Evolutionary conservation across 2,329 filamentous ascomycete species (phyloP).

Genomic region (Ophiocordyceps sinensis): DNA sequence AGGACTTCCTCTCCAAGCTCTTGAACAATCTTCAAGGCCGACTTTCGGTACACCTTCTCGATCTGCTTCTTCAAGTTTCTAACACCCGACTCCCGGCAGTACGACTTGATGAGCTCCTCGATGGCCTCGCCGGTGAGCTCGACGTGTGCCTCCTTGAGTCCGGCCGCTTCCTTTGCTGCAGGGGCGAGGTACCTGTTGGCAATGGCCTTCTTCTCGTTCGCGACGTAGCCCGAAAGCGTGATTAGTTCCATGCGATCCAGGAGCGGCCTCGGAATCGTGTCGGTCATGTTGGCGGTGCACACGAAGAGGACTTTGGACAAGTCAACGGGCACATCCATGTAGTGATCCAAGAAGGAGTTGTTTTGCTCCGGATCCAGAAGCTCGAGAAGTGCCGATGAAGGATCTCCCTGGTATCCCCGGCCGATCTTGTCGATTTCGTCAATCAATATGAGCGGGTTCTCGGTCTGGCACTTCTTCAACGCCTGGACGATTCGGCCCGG

Average conservation of each 20-base stretch:
- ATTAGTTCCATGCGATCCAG: constrained; percentile 98
- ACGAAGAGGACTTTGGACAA: constrained; percentile 96
- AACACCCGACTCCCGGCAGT: constrained; percentile 93
- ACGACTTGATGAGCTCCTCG: constrained; percentile 94
- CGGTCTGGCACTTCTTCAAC: constrained; percentile 96
- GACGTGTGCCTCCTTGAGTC: constrained; percentile 84
- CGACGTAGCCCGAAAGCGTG: constrained; percentile 86
- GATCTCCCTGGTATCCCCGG: constrained; percentile 89
- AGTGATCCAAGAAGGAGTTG: constrained; percentile 92
- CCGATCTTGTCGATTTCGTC: constrained; percentile 99
- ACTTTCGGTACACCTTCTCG: constrained; percentile 96
- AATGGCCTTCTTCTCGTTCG: constrained; percentile 98
- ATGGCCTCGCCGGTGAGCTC: constrained; percentile 75
- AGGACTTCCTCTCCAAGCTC: constrained; percentile 78
- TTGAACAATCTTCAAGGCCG: constrained; percentile 90
- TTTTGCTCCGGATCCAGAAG: constrained; percentile 95
- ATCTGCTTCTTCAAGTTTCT: constrained; percentile 99
- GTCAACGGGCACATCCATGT: constrained; percentile 96
- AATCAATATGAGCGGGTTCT: constrained; percentile 91
- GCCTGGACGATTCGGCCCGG: constrained; percentile 96
- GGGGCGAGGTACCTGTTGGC: constrained; percentile 86
- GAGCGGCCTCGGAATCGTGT: constrained; percentile 87
- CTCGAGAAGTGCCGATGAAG: constrained; percentile 84
- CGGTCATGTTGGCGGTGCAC: constrained; percentile 97
- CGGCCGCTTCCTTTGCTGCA: constrained; percentile 85